Evolutionary conservation across 352 stramenopile species (phyloP).

Genomic region (Globisporangium takayamanum): DNA sequence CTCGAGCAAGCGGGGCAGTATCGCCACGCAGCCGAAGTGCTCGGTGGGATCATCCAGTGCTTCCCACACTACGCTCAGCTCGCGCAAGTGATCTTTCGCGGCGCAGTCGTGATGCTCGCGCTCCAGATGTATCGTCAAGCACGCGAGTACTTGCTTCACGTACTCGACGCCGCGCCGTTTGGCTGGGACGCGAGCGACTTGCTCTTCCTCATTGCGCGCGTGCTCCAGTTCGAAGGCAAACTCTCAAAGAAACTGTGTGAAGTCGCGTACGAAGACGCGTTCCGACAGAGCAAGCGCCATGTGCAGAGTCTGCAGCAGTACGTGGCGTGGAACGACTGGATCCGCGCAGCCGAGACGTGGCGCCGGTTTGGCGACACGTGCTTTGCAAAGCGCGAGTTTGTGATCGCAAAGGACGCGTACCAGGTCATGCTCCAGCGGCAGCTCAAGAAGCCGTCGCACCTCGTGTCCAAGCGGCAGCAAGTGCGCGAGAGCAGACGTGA

Average conservation of each 20-base stretch:
- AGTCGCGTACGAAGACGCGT: constrained; percentile 67
- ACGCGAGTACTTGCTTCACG: constrained; percentile 60
- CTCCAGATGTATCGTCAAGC: constrained; percentile 58
- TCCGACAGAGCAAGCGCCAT: constrained; percentile 21
- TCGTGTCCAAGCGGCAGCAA: constrained; percentile 12
- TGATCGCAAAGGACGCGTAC: constrained; percentile 57
- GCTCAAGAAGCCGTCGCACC: constrained; percentile 21
- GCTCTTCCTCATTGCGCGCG: constrained; percentile 49
- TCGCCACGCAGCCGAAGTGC: constrained; percentile 41
- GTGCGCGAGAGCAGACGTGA: neutral
- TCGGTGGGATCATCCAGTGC: constrained; percentile 45
- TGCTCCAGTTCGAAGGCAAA: constrained; percentile 50
- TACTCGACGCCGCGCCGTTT: constrained; percentile 42
- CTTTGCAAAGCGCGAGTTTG: constrained; percentile 38
- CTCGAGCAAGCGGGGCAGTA: constrained; percentile 37
- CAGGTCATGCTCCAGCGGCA: constrained; percentile 52
- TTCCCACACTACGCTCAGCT: constrained; percentile 52
- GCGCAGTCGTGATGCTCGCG: constrained; percentile 50
- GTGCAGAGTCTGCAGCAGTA: constrained; percentile 18
- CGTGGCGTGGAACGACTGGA: constrained; percentile 53
- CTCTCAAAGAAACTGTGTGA: constrained; percentile 29
- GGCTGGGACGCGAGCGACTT: constrained; percentile 47
- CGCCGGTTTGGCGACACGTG: constrained; percentile 42
- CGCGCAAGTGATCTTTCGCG: constrained; percentile 56
- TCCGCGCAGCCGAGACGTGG: constrained; percentile 46